Evolutionary conservation across 768 basidiomycete genomes (phyloP), one percentile per base, ranked within the genome.

Genomic region (Daedaleopsis sinensis): DNA sequence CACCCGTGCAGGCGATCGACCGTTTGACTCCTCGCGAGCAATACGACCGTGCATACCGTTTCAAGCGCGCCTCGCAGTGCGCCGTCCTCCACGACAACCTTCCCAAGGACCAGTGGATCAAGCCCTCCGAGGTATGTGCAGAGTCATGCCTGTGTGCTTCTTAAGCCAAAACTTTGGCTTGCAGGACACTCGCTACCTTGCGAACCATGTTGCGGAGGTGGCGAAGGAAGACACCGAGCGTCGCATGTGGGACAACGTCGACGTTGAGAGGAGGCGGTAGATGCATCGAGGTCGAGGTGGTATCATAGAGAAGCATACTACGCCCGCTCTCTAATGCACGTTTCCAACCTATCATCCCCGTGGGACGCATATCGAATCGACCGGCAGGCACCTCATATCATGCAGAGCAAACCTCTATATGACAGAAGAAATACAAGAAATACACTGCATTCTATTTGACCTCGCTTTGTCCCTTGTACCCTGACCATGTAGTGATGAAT

Each of bases 111-210:
- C 79, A 94, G 72, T 95, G 93, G 94, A 79, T 82, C 52, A 84
- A 82, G 61, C 77, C 84, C 1, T 82, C 84, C 63, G 89, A 97
- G 77, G 96, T 97, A 69, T 52, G 54, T 61, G 46, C n/a, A 13
- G 13, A 16, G 27, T 32, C 3, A 32, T 32, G 27, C 27, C 12
- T 8, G 23, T 21, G 24, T 37, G 11, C 21, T 5, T 53, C 10
- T 37, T 52, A 10, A n/a, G 15, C 37, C 16, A 5, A 13, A 10
- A 35, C 10, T 18, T 13, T 7, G 19, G 24, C 53, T 44, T 23
- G 12, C 76, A 98, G 96, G 96, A 98, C 74, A 75, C 83, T 64
- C 91, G 94, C 60, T 98, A 97, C 84, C 86, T 98, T 68, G 83
- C 80, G 63, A 89, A 92, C 32, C 84, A 89, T 73, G 85, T 98